These are phyloP conservation scores for Grosmannia clavigera DNA, from an alignment of 2,329 filamentous ascomycete genomes.

Conservation along the genomic window DNA sequence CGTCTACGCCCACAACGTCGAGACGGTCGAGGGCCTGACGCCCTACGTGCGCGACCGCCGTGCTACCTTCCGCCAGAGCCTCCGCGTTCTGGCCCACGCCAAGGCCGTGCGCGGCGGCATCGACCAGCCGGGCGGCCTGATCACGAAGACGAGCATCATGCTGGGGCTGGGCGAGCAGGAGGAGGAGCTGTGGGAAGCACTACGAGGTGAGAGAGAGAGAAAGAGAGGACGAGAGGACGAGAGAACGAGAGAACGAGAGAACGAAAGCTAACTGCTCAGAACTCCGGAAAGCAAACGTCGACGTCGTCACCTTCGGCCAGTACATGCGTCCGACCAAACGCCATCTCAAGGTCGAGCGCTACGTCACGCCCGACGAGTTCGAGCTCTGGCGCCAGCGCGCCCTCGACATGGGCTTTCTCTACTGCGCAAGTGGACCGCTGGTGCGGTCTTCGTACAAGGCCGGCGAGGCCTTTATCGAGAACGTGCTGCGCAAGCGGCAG, in stretches of 20 bases:
- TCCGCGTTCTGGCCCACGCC: conserved; percentile 66
- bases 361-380: conserved; percentile 83
- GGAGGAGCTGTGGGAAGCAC: conserved; percentile 65
- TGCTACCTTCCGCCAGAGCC: conserved; percentile 77
- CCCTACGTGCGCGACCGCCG: conserved; percentile 81
- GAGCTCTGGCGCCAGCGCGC: conserved; percentile 85
- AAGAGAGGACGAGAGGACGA: neutral
- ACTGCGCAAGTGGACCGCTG: conserved; percentile 85
- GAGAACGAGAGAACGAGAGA: too few species aligned
- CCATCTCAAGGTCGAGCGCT: conserved; percentile 93
- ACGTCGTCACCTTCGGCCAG: conserved; percentile 98
- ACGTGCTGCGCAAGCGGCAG: conserved; percentile 77
- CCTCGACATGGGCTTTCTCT: conserved; percentile 90
- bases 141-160: conserved; percentile 99
- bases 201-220: conserved; percentile 42
- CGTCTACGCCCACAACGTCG: conserved; percentile 94
- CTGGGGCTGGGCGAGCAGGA: conserved; percentile 88
- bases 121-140: conserved; percentile 39
- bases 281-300: conserved; percentile 67
- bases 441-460: conserved; percentile 96
- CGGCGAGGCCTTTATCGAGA: conserved; percentile 97
- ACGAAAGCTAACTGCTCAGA: conserved; percentile 30
- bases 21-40: conserved; percentile 85
- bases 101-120: conserved; percentile 55
- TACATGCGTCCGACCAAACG: conserved; percentile 99